Conservation (phyloP, 371 early-diverging fungal genomes). For the Mucor lusitanicus region DNA sequence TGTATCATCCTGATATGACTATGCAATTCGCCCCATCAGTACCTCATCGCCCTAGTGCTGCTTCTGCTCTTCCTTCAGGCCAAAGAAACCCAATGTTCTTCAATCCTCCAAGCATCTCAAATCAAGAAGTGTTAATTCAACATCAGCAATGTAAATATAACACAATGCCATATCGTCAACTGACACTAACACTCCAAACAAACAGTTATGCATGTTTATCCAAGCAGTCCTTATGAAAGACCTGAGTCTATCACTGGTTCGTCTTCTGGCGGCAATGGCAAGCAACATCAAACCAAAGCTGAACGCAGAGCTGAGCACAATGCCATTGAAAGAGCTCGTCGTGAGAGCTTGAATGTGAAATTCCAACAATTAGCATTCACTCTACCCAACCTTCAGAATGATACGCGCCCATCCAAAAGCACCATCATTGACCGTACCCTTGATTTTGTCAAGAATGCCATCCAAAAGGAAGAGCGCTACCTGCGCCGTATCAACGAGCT, state of each 20-base stretch:
- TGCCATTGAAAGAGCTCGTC: conserved; percentile 76
- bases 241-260: not conserved
- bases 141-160: conserved; percentile 18
- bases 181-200: not conserved
- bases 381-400: conserved; percentile 67
- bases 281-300: conserved; percentile 45
- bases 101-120: not conserved
- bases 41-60: conserved; percentile 14
- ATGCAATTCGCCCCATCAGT: conserved; percentile 32
- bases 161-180: not conserved
- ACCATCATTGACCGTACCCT: conserved; percentile 72
- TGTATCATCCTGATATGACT: conserved; percentile 18
- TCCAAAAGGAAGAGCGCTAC: conserved; percentile 42
- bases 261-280: not conserved
- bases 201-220: conserved; percentile 9
- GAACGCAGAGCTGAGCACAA: conserved; percentile 76
- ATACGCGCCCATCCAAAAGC: conserved; percentile 73
- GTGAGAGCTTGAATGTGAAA: conserved; percentile 71
- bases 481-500: conserved; percentile 32
- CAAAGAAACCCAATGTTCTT: conserved; percentile 2
- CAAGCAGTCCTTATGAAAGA: conserved; percentile 21
- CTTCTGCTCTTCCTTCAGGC: not conserved
- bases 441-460: conserved; percentile 48
- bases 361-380: conserved; percentile 74
- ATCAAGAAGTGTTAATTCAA: conserved; percentile 11